These are phyloP conservation scores for Penicillium sp. DNA, from an alignment of 2,329 filamentous ascomycete species.

Conservation along the genomic window DNA sequence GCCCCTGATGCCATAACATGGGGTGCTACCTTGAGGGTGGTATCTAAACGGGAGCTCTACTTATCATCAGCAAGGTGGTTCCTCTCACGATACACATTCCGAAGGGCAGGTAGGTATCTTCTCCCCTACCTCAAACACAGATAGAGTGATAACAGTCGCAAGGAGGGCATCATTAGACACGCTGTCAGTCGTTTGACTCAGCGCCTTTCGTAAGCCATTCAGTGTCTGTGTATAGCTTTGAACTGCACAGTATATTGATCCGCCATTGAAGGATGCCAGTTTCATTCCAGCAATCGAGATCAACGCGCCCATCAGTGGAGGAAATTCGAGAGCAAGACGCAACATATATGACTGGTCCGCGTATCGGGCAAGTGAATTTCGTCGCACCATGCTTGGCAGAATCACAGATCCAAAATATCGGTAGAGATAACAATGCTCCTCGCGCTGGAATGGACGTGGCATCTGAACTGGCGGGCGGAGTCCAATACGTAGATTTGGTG, in stretches of 20 bases:
- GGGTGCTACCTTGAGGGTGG: constrained; percentile 7
- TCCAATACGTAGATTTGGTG: neutral
- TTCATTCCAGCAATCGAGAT: constrained; percentile 16
- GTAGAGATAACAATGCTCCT: constrained; percentile 13
- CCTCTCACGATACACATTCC: neutral
- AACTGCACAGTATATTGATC: constrained; percentile 4
- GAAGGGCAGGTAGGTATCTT: no score
- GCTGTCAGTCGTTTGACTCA: neutral
- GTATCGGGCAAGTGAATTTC: constrained; percentile 6
- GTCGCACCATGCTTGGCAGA: constrained; percentile 12
- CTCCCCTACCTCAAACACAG: constrained; percentile 15
- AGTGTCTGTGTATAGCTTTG: constrained; percentile 14
- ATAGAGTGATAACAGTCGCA: constrained; percentile 14
- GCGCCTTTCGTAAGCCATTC: neutral
- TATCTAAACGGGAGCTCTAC: constrained; percentile 13
- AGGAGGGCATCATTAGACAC: constrained; percentile 12
- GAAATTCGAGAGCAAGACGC: constrained; percentile 13
- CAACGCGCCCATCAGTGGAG: constrained; percentile 17
- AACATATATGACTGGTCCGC: constrained; percentile 16
- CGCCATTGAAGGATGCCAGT: neutral
- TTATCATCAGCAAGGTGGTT: neutral
- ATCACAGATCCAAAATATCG: constrained; percentile 12
- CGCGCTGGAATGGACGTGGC: constrained; percentile 12
- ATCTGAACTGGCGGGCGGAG: constrained; percentile 6
- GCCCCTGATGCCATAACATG: constrained; percentile 13